phyloP scores from a whole-genome alignment of 75 land plant species.

The Sequoiadendron giganteum region DNA sequence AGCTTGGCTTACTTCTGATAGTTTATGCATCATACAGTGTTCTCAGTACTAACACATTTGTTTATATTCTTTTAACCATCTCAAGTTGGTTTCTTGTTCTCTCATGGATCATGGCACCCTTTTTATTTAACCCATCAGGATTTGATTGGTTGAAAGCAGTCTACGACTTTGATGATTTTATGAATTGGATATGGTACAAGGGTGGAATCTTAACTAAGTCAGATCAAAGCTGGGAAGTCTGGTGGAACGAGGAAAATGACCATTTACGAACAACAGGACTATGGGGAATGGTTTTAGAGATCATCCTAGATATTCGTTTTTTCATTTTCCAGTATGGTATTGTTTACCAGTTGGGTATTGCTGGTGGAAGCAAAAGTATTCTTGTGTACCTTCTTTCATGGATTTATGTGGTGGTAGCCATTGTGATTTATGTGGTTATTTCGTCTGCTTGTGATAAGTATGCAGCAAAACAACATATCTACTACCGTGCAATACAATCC shows the following conservation, averaged over 20 bases:
- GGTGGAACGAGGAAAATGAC: slow-evolving; percentile 96
- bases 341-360: slow-evolving; percentile 78
- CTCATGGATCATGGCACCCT: slow-evolving; percentile 91
- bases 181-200: slow-evolving; percentile 88
- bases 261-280: slow-evolving; percentile 81
- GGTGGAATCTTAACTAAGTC: slow-evolving; percentile 70
- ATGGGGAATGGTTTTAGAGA: slow-evolving; percentile 81
- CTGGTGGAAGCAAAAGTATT: slow-evolving; percentile 57
- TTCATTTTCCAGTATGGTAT: slow-evolving; percentile 92
- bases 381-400: slow-evolving; percentile 85
- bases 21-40: slow-evolving; percentile 70
- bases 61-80: slow-evolving; percentile 78
- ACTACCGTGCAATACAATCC: slow-evolving; percentile 72
- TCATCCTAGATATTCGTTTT: slow-evolving; percentile 74
- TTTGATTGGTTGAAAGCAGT: slow-evolving; percentile 96
- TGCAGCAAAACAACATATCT: slow-evolving; percentile 71
- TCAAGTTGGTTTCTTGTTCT: slow-evolving; percentile 89
- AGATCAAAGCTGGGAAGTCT: slow-evolving; percentile 92
- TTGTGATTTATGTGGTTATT: slow-evolving; percentile 42
- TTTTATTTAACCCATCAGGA: slow-evolving; percentile 89
- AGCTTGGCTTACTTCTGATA: slow-evolving; percentile 73
- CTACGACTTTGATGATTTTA: slow-evolving; percentile 86
- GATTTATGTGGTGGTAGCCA: slow-evolving; percentile 61
- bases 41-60: slow-evolving; percentile 42
- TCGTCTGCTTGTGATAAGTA: slow-evolving; percentile 60